Evolutionary conservation across 2,329 filamentous ascomycete species (phyloP).

Genomic region (Mycosphaerella arachidis): DNA sequence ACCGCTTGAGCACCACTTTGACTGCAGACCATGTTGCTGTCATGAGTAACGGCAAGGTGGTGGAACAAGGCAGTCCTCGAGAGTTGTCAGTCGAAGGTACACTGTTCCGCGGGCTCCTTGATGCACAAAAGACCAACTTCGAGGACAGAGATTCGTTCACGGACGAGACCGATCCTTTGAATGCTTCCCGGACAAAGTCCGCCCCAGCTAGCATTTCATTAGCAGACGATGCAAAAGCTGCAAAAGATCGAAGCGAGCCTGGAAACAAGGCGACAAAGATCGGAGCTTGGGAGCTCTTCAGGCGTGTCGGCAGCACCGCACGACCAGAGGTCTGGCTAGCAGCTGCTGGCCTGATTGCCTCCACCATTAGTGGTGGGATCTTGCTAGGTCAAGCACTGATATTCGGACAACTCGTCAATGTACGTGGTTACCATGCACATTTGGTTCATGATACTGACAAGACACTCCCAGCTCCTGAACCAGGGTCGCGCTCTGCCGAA

Average conservation of each 20-base stretch:
- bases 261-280: slow-evolving; percentile 1
- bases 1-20: slow-evolving; percentile 71
- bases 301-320: slow-evolving; percentile 17
- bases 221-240: not conserved
- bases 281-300: slow-evolving; percentile 11
- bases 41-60: slow-evolving; percentile 61
- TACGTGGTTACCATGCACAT: not conserved
- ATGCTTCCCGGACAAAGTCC: slow-evolving; percentile 6
- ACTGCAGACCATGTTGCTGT: slow-evolving; percentile 78
- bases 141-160: not conserved
- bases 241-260: not conserved
- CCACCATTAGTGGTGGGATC: slow-evolving; percentile 44
- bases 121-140: slow-evolving; percentile 24
- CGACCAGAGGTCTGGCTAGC: slow-evolving; percentile 39
- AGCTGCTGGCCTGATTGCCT: slow-evolving; percentile 40
- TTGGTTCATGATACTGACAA: not conserved
- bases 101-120: slow-evolving; percentile 27
- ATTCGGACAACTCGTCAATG: slow-evolving; percentile 48
- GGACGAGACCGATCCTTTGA: slow-evolving; percentile 2
- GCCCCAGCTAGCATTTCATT: not conserved
- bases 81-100: slow-evolving; percentile 45
- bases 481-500: slow-evolving; percentile 32
- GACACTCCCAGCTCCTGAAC: slow-evolving; percentile 42
- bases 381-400: slow-evolving; percentile 59
- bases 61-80: slow-evolving; percentile 58